Base-by-base conservation (phyloP, 176 grass and related monocot genomes). In the Oryza longistaminata region DNA sequence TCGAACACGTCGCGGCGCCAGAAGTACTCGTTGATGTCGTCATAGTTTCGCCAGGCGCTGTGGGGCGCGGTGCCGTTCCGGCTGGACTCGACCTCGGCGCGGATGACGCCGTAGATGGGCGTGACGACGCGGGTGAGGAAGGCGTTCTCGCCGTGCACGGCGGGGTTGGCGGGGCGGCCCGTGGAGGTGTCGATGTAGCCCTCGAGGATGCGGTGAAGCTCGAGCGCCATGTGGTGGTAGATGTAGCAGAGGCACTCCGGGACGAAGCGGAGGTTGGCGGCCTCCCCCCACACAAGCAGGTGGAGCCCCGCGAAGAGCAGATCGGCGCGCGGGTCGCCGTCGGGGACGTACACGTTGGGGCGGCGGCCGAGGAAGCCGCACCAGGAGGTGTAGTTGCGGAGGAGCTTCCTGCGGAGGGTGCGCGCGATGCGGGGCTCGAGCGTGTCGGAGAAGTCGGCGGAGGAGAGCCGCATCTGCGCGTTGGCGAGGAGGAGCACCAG, bases 11-110 rank as follows among this genome's bases (percentile, higher is more conserved):
- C 83, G 7, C 82, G 83, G 25, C 87, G 86, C 95, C 95, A 97
- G 87, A 97, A 97, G 74, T 95, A 97, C 87, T 97, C 95, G 71
- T 97, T 97, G 77, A 97, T 88, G 82, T 95, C 95, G 40, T 97
- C 95, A 22, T 97, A 97, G 74, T 97, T 97, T 24, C 95, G 85
- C 95, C 95, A 97, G 66, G 91, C 93, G 43, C 91, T 88, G 77
- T 97, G 92, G 12, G 95, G 95, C 26, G 85, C 85, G 16, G 85
- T 85, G 53, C 93, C 92, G 64, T 81, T 85, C 21, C 68, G 84
- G 88, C 90, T 91, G 45, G 89, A 88, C 15, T 83, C 82, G 73
- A 89, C 91, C 89, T 97, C 95, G 1, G 81, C 80, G 82, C 85
- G 66, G 78, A 97, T 69, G 75, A 91, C 86, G 16, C 19, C 15